Evolutionary conservation across 345 rosid genomes (phyloP).

Genomic region (Linum trigynum): DNA sequence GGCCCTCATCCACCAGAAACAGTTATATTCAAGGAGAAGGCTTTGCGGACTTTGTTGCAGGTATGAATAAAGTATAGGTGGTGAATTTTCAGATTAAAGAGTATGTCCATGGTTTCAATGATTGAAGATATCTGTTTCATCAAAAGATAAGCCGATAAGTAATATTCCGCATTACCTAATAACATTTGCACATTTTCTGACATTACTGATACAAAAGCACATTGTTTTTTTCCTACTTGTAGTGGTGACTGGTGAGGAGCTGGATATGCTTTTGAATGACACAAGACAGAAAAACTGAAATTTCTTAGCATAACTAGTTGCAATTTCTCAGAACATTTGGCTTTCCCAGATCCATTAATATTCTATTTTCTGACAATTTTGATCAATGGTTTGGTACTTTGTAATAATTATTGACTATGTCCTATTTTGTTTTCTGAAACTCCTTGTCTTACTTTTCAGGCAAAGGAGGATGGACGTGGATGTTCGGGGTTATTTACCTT

Average conservation of each 20-base stretch:
- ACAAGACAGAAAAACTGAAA: neutral
- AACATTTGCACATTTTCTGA: neutral
- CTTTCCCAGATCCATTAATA: neutral
- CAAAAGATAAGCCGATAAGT: neutral
- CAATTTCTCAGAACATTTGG: neutral
- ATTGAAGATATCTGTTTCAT: neutral
- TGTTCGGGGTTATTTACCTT: constrained; percentile 54
- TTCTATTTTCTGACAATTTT: neutral
- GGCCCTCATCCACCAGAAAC: constrained; percentile 78
- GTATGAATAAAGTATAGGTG: constrained; percentile 23
- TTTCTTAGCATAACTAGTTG: neutral
- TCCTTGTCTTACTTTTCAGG: constrained; percentile 43
- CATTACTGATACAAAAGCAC: neutral
- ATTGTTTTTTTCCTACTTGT: neutral
- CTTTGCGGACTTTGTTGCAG: constrained; percentile 70
- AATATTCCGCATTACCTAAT: no score
- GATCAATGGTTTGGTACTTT: neutral
- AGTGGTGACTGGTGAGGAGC: neutral
- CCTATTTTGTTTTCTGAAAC: neutral
- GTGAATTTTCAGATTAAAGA: neutral
- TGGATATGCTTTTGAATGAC: neutral
- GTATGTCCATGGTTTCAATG: neutral
- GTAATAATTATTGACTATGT: neutral
- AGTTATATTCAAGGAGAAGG: constrained; percentile 62
- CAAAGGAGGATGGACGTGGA: constrained; percentile 45